Percentiles rank a stretch among this genome's conserved stretches.
Conservation (phyloP, 495 filamentous ascomycete genomes). For the Cudoniella acicularis region DNA sequence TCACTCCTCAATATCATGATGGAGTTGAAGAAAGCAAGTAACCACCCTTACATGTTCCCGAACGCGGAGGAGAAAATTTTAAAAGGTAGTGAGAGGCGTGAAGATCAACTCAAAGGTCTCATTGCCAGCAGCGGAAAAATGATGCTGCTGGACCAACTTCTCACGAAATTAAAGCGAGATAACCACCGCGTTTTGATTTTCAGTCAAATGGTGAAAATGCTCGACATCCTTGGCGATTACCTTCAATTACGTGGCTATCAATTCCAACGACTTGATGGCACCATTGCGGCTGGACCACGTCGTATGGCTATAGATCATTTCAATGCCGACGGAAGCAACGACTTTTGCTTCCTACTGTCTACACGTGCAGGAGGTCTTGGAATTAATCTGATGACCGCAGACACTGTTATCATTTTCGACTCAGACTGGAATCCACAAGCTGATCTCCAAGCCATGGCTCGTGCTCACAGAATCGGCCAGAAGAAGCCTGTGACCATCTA, state of each 20-base stretch:
- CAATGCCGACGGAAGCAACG: constrained; percentile 87
- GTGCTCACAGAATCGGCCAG: constrained; percentile 96
- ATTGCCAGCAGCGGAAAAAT: constrained; percentile 98
- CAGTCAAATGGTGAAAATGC: constrained; percentile 99
- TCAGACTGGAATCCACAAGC: constrained; percentile 99
- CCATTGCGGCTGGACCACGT: constrained; percentile 78
- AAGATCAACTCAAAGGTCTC: constrained; percentile 83
- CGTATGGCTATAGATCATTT: constrained; percentile 96
- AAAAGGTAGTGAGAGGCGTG: constrained; percentile 67
- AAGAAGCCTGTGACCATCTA: constrained; percentile 94
- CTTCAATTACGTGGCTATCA: constrained; percentile 82
- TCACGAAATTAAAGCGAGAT: constrained; percentile 86
- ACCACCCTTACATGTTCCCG: constrained; percentile 96
- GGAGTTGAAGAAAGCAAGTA: constrained; percentile 98
- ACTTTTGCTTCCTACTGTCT: constrained; percentile 95
- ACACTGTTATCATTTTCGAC: constrained; percentile 97
- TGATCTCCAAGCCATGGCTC: constrained; percentile 96
- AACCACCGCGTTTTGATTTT: constrained; percentile 96
- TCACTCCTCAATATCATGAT: constrained; percentile 99
- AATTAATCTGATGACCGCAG: constrained; percentile 98
- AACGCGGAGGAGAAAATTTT: constrained; percentile 87
- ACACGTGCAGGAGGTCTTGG: constrained; percentile 94
- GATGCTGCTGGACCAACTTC: constrained; percentile 93
- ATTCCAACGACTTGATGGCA: constrained; percentile 93
- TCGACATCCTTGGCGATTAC: constrained; percentile 93